Percentiles rank a stretch among this genome's conserved stretches.
Evolutionary conservation across 345 rosid genomes (phyloP).

Genomic region (Chamaenerion angustifolium): DNA sequence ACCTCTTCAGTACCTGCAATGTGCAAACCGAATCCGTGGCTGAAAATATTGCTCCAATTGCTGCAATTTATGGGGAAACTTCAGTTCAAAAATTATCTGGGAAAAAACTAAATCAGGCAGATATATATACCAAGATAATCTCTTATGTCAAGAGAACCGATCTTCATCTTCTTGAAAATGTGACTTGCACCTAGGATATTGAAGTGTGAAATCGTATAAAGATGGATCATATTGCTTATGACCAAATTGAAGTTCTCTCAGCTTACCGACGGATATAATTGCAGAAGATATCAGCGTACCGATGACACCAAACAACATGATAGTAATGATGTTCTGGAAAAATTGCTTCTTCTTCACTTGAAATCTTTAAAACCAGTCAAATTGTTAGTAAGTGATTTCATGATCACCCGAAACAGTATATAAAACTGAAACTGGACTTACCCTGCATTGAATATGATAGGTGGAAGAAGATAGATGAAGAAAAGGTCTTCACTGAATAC

Average conservation of each 20-base stretch:
- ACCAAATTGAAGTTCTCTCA: not conserved
- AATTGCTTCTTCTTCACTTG: slow-evolving; percentile 66
- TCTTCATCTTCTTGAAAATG: slow-evolving; percentile 25
- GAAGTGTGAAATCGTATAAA: not conserved
- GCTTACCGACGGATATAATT: slow-evolving; percentile 40
- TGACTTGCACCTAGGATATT: slow-evolving; percentile 19
- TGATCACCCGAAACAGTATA: too few species aligned
- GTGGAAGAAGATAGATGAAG: slow-evolving; percentile 62
- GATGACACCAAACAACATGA: slow-evolving; percentile 40
- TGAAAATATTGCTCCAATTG: slow-evolving; percentile 94
- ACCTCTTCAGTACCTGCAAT: slow-evolving; percentile 41
- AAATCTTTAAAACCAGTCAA: slow-evolving; percentile 26
- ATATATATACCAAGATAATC: slow-evolving; percentile 27
- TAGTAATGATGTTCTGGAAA: slow-evolving; percentile 47
- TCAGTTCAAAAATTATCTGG: too few species aligned
- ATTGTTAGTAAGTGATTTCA: not conserved
- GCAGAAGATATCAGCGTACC: slow-evolving; percentile 56
- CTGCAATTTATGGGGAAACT: slow-evolving; percentile 23
- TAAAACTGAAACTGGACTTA: slow-evolving; percentile 13
- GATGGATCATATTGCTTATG: too few species aligned
- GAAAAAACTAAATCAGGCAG: too few species aligned
- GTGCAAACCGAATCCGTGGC: slow-evolving; percentile 99
- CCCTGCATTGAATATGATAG: slow-evolving; percentile 66
- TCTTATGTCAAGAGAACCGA: slow-evolving; percentile 24
- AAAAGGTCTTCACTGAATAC: slow-evolving; percentile 47